Evolutionary conservation across 306 rosid species (phyloP).

Genomic region (Aeschynomene evenia): DNA sequence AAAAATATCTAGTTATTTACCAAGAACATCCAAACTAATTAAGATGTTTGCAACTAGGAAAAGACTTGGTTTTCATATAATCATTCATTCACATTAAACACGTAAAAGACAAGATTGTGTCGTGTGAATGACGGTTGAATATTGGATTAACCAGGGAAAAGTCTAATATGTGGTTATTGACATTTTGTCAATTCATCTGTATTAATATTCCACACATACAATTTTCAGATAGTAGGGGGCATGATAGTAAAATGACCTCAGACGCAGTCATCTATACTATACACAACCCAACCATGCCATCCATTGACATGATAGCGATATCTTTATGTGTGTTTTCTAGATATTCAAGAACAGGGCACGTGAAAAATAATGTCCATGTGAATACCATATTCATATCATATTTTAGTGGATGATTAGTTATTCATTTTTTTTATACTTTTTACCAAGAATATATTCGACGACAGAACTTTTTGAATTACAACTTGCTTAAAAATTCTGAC

Average conservation of each 20-base stretch:
- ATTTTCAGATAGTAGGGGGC: neutral
- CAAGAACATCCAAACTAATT: neutral
- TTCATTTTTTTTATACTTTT: no score
- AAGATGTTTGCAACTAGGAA: neutral
- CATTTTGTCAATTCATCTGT: neutral
- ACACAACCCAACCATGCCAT: neutral
- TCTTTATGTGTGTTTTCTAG: neutral
- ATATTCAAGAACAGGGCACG: neutral
- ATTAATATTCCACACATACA: neutral
- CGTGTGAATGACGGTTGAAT: neutral
- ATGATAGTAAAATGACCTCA: neutral
- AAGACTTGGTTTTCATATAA: no score
- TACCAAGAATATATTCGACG: no score
- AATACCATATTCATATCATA: neutral
- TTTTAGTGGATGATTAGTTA: neutral
- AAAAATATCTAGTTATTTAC: no score
- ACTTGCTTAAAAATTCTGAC: neutral
- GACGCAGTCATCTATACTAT: neutral
- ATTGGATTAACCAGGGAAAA: neutral
- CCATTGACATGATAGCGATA: neutral
- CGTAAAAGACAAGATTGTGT: neutral
- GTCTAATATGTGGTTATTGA: neutral
- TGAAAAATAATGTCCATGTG: neutral
- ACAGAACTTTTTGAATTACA: neutral
- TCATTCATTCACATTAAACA: no score